These are phyloP conservation scores for Claviceps capensis DNA, from an alignment of 2,329 filamentous ascomycete genomes.

Conservation along the genomic window DNA sequence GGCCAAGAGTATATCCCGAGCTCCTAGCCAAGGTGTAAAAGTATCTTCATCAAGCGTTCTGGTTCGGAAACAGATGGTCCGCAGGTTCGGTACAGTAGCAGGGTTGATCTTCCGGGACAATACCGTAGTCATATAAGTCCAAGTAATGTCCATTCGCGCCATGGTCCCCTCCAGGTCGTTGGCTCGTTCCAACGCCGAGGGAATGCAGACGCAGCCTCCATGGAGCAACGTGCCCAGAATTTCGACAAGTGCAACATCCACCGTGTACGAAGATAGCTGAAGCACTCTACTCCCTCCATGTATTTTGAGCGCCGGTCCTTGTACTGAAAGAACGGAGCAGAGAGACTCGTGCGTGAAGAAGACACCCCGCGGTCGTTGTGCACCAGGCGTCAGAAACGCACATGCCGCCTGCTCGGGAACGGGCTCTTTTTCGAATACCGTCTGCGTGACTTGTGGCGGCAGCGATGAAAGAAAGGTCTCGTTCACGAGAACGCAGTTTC, in stretches of 20 bases:
- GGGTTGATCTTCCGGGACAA: conserved; percentile 35
- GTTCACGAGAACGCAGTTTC: conserved; percentile 28
- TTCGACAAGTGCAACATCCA: conserved; percentile 38
- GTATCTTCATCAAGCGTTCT: conserved; percentile 36
- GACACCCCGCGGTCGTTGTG: conserved; percentile 41
- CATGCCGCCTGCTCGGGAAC: conserved; percentile 39
- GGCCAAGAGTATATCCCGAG: conserved; percentile 32
- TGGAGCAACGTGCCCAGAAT: conserved; percentile 36
- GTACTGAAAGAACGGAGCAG: conserved; percentile 37
- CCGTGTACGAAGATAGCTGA: conserved; percentile 39
- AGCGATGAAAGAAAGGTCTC: conserved; percentile 25
- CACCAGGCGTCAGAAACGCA: conserved; percentile 42
- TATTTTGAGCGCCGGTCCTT: conserved; percentile 36
- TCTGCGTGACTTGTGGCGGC: conserved; percentile 13
- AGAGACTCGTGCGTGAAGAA: conserved; percentile 48
- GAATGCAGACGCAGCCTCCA: conserved; percentile 47
- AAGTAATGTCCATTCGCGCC: conserved; percentile 34
- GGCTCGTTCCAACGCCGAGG: conserved; percentile 33
- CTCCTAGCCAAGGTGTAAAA: conserved; percentile 31
- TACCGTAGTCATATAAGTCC: conserved; percentile 43
- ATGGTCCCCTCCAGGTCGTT: conserved; percentile 37
- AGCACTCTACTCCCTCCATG: conserved; percentile 38
- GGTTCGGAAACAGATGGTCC: conserved; percentile 32
- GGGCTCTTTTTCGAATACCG: conserved; percentile 18
- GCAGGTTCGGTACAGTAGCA: conserved; percentile 21